These are phyloP conservation scores for Catenaria anguillulae DNA, from an alignment of 371 early-diverging fungal species.

Conservation along the genomic window DNA sequence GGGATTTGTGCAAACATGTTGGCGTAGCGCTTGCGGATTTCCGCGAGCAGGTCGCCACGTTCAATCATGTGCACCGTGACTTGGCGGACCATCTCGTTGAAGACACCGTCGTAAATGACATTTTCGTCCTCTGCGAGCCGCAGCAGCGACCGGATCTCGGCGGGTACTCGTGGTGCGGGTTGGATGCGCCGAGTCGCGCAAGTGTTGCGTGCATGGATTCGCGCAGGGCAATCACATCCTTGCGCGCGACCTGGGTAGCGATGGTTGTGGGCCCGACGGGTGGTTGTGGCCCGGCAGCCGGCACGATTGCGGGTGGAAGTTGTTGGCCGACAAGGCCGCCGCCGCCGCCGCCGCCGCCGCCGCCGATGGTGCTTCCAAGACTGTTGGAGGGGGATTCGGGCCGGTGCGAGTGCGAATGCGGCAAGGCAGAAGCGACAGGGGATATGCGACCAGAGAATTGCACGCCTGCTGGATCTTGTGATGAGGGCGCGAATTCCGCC, in stretches of 20 bases:
- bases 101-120: constrained; percentile 36
- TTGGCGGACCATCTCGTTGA: constrained; percentile 32
- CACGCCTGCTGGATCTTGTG: not conserved
- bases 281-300: not conserved
- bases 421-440: too few species aligned
- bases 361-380: not conserved
- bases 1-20: constrained; percentile 38
- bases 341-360: not conserved
- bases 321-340: not conserved
- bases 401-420: too few species aligned
- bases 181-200: constrained; percentile 9
- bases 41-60: constrained; percentile 34
- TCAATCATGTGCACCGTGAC: constrained; percentile 39
- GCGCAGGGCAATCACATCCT: constrained; percentile 1
- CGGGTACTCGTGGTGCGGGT: constrained; percentile 25
- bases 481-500: too few species aligned
- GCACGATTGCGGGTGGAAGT: too few species aligned
- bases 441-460: not conserved
- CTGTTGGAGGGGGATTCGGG: not conserved
- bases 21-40: constrained; percentile 31
- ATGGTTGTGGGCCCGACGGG: not conserved
- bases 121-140: constrained; percentile 32
- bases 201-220: not conserved
- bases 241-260: not conserved
- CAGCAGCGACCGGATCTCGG: constrained; percentile 33